phyloP scores from a whole-genome alignment of 1,284 basidiomycete species.

The Cystobasidium pallidum region DNA sequence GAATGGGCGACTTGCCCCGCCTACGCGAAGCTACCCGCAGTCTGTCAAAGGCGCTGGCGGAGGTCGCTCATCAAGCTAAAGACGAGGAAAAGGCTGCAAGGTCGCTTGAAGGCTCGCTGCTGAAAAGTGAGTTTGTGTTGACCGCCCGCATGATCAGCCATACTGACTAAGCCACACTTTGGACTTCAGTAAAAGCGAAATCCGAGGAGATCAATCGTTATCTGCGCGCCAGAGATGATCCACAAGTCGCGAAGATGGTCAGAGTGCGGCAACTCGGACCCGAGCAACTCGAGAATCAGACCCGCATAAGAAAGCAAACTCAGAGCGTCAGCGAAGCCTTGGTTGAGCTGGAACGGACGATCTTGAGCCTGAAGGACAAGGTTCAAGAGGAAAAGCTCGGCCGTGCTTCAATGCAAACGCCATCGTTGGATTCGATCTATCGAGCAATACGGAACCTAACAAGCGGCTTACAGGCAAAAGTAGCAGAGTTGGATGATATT shows the following conservation, averaged over 20 bases:
- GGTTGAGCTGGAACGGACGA: slow-evolving; percentile 73
- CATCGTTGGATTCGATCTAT: slow-evolving; percentile 79
- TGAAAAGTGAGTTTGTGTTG: slow-evolving; percentile 57
- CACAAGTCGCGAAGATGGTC: slow-evolving; percentile 77
- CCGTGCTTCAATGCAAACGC: slow-evolving; percentile 64
- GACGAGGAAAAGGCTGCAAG: slow-evolving; percentile 56
- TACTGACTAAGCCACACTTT: neutral
- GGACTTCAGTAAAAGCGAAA: slow-evolving; percentile 66
- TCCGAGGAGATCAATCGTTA: slow-evolving; percentile 76
- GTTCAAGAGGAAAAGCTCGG: slow-evolving; percentile 68
- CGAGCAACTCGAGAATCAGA: slow-evolving; percentile 81
- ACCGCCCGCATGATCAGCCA: too few relatives aligned
- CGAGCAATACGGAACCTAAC: slow-evolving; percentile 82
- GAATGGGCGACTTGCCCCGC: slow-evolving; percentile 56
- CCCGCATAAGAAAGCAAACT: slow-evolving; percentile 65
- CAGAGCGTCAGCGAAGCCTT: slow-evolving; percentile 71
- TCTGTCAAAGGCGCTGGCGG: slow-evolving; percentile 52
- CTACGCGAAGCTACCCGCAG: slow-evolving; percentile 52
- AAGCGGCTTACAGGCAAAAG: slow-evolving; percentile 63
- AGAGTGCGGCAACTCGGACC: slow-evolving; percentile 79
- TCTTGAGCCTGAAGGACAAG: slow-evolving; percentile 71
- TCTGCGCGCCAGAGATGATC: slow-evolving; percentile 71
- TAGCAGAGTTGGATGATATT: slow-evolving; percentile 65
- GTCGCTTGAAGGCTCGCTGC: slow-evolving; percentile 58
- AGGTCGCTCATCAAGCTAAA: slow-evolving; percentile 51